Evolutionary conservation across 2,329 filamentous ascomycete genomes (phyloP).

Genomic region (Mycogone perniciosa): DNA sequence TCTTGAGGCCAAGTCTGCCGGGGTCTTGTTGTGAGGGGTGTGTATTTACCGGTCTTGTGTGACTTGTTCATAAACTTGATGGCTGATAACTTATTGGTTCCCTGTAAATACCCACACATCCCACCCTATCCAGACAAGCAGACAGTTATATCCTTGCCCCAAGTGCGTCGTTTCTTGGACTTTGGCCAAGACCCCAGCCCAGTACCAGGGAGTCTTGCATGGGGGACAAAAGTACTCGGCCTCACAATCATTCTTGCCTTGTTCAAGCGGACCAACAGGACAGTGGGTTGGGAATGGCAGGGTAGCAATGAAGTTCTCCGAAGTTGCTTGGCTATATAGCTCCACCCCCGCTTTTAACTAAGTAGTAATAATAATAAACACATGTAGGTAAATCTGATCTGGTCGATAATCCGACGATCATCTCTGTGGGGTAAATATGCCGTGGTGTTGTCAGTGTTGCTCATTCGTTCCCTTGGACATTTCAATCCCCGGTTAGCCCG

Average conservation of each 20-base stretch:
- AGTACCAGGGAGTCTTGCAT: background rate
- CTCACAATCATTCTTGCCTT: background rate
- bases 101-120: no score
- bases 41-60: no score
- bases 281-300: background rate
- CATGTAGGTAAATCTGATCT: background rate
- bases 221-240: no score
- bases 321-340: background rate
- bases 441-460: background rate
- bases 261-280: background rate
- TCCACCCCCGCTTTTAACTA: background rate
- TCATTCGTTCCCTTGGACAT: background rate
- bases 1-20: background rate
- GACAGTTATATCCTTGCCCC: no score
- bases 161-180: background rate
- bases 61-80: no score
- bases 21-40: background rate
- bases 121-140: no score
- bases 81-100: no score
- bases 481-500: background rate
- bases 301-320: background rate
- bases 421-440: slow-evolving; percentile 2
- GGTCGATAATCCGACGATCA: background rate
- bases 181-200: background rate
- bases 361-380: background rate